Percentiles rank a stretch among this genome's conserved stretches.
Evolutionary conservation across 495 filamentous ascomycete species (phyloP).

Genomic region (Podospora comata): DNA sequence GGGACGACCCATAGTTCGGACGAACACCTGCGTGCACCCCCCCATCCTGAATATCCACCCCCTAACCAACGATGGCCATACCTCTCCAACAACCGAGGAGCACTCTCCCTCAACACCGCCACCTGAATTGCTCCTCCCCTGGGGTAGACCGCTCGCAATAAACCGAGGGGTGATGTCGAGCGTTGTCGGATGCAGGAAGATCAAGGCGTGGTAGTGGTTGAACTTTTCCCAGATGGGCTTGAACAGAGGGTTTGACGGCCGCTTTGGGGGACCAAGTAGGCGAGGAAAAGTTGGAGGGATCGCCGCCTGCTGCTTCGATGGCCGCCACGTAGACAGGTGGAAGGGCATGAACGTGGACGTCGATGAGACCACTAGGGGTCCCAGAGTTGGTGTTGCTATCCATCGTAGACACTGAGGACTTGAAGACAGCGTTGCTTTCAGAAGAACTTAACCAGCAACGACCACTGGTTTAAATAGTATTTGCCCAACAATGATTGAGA

Average conservation of each 20-base stretch:
- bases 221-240: conserved; percentile 5
- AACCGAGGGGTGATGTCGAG: neutral
- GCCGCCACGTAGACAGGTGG: neutral
- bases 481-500: no score
- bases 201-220: neutral
- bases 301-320: neutral
- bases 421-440: neutral
- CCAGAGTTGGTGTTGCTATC: neutral
- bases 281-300: neutral
- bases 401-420: neutral
- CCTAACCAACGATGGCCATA: no score
- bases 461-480: neutral
- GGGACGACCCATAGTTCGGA: no score
- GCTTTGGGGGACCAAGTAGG: neutral
- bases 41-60: no score
- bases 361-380: neutral
- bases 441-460: neutral
- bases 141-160: neutral
- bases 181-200: neutral
- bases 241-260: neutral
- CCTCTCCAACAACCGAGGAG: neutral
- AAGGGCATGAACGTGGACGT: neutral
- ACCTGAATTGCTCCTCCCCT: neutral
- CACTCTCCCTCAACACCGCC: neutral
- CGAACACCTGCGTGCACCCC: no score